A percentile compares a stretch with the other conserved stretches of the same genome.
Evolutionary conservation across 306 rosid genomes (phyloP).

Genomic region (Gillenia trifoliata): DNA sequence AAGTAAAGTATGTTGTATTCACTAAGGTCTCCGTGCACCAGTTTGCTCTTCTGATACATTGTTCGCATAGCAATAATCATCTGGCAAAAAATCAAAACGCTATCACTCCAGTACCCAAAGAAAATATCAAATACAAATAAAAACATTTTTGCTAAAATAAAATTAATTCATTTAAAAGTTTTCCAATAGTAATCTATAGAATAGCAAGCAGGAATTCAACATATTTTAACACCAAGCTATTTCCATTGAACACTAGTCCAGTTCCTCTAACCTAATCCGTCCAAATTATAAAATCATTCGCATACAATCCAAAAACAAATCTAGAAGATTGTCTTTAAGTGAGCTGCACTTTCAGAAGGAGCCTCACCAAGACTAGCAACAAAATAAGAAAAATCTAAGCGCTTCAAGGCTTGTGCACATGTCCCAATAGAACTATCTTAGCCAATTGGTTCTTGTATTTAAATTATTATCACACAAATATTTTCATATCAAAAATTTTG

Average conservation of each 20-base stretch:
- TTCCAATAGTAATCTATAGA: background rate
- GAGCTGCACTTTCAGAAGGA: background rate
- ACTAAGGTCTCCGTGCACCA: constrained; percentile 94
- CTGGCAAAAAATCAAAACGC: constrained; percentile 29
- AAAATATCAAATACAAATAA: background rate
- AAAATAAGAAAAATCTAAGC: background rate
- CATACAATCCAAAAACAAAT: background rate
- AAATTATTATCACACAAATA: background rate
- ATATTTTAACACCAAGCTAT: background rate
- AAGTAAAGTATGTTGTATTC: constrained; percentile 83
- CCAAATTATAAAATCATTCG: background rate
- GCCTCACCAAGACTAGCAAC: background rate
- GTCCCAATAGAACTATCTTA: background rate
- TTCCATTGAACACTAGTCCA: background rate
- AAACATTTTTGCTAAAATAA: background rate
- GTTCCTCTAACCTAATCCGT: background rate
- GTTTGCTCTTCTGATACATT: constrained; percentile 80
- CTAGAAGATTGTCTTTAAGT: background rate
- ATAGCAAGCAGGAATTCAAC: background rate
- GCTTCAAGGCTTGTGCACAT: background rate
- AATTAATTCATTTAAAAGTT: background rate
- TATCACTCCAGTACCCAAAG: background rate
- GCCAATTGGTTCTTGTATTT: background rate
- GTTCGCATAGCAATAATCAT: constrained; percentile 79
- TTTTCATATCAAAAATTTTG: constrained; percentile 3